A percentile compares a stretch with the other conserved stretches of the same genome.
Evolutionary conservation across 176 grass and related monocot species (phyloP).

Genomic region (Lolium rigidum): DNA sequence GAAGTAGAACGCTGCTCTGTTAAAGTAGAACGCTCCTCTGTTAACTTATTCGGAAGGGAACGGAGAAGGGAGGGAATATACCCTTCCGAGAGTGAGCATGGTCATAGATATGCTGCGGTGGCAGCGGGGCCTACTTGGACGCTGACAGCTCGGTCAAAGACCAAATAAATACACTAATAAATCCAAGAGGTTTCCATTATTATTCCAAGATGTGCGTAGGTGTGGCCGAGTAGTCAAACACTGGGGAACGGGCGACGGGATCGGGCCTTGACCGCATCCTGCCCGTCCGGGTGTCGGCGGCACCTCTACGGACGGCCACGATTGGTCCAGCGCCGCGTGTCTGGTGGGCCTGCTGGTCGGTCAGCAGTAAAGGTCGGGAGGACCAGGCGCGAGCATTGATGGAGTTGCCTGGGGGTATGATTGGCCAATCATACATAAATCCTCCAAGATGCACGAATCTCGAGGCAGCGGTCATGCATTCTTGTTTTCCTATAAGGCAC

Average conservation of each 20-base stretch:
- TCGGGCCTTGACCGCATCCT: conserved; percentile 38
- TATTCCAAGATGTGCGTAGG: conserved; percentile 32
- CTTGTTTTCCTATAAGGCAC: no score
- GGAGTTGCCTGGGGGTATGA: conserved; percentile 40
- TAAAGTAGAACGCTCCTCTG: neutral
- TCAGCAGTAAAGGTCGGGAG: conserved; percentile 42
- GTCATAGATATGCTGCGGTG: conserved; percentile 25
- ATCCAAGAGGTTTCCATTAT: neutral
- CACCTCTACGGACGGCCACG: neutral
- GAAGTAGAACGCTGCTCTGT: no score
- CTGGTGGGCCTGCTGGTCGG: conserved; percentile 30
- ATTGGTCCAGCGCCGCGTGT: conserved; percentile 15
- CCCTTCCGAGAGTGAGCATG: neutral
- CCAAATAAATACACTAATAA: conserved; percentile 7
- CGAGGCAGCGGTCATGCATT: neutral
- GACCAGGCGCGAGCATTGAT: conserved; percentile 56
- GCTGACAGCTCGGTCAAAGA: conserved; percentile 51
- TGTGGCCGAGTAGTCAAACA: conserved; percentile 53
- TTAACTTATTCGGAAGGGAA: conserved; percentile 34
- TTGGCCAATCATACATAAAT: conserved; percentile 46
- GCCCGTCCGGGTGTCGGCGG: neutral
- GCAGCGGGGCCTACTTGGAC: conserved; percentile 29
- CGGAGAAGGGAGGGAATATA: conserved; percentile 28
- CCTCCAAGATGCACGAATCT: conserved; percentile 34
- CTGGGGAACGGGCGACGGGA: neutral